Evolutionary conservation across 768 basidiomycete species (phyloP), one percentile per base, ranked within the genome.

Genomic region (Phaeotremella fagi): DNA sequence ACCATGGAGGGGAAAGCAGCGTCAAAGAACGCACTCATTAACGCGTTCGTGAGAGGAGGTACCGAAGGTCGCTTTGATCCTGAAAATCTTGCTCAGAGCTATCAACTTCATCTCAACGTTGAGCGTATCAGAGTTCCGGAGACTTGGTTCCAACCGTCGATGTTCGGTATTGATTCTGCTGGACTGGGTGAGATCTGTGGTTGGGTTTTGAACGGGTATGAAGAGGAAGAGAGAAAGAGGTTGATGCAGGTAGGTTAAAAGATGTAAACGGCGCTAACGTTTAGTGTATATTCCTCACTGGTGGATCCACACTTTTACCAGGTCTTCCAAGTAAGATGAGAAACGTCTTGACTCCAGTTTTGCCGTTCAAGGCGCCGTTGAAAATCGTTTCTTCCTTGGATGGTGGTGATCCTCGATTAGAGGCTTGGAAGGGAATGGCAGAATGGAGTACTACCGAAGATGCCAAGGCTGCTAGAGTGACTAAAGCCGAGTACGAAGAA

Each of bases 351-450:
- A 82, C 86, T 16, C 88, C 91, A 1, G 82, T 92, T 46, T 78
- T 98, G 7, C 88, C 90, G 0, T 87, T 89, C 14, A 86, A 85
- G 52, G 86, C 87, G 76, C 78, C 81, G 4, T 79, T 99, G 20
- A 71, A 79, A 41, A 81, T 91, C 37, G 72, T 76, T 28, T 76
- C 79, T 1, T 87, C 91, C 1, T 41, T 59, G 4, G 49, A 63
- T 46, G 62, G 51, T 7, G 59, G 65, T 1, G 83, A 95, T 68
- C 82, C 87, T 0, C 58, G 75, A 12, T 60, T 83, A 55, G 90
- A 94, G 63, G 86, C 91, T 15, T 99, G 92, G 92, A 79, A 81
- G 36, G 95, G 95, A 5, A 92, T 99, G 90, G 87, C 88, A 14
- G 79, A 79, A 45, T 80, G 79, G 73, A 67, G 72, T 4, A 25